Evolutionary conservation across 2,329 filamentous ascomycete species (phyloP), one percentile per base, ranked within the genome.

Genomic region (Diaporthe capsici): DNA sequence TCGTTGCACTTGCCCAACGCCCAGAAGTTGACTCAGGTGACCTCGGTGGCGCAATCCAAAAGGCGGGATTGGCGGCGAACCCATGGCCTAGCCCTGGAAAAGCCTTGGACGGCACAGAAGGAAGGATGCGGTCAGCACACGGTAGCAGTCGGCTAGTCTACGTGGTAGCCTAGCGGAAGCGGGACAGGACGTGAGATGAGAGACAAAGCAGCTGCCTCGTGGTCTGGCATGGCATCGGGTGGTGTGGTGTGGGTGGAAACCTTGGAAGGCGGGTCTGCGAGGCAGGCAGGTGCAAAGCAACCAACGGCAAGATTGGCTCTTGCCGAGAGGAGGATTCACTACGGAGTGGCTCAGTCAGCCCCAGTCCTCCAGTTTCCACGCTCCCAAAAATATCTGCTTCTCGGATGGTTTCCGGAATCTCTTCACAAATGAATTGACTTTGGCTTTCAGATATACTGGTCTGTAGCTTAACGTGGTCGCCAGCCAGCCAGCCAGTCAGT

Each of bases 1-100:
- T 49, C 28, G 65, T 31, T 31, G n/a, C 34, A 20, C 49, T 44
- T 17, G 25, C 6, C 17, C 49, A 47, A 28, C 25, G 51, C 53
- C 12, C 44, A 58, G 37, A 22, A 51, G 28, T 22, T 17, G 44
- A 51, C 44, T 61, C 58, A 47, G 58, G 42, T 73, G 71, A 73
- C 71, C 34, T 25, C 47, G 25, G 71, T 73, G 71, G 71, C 71
- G 34, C 34, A n/a, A 65, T 65, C 71, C 71, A 39, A 28, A 25
- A 53, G 71, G 17, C 49, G 25, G 58, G 42, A 73, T 65, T 65
- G 71, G 71, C 65, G 65, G 34, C 65, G 63, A 25, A n/a, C 65
- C 31, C 9, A 31, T 44, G 13, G 31, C 65, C 65, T 20, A 53
- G 47, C 22, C 13, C 22, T 17, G 25, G 25, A 17, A 39, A 31